Base-by-base conservation (phyloP, 306 rosid genomes). In the Prunus armeniaca region DNA sequence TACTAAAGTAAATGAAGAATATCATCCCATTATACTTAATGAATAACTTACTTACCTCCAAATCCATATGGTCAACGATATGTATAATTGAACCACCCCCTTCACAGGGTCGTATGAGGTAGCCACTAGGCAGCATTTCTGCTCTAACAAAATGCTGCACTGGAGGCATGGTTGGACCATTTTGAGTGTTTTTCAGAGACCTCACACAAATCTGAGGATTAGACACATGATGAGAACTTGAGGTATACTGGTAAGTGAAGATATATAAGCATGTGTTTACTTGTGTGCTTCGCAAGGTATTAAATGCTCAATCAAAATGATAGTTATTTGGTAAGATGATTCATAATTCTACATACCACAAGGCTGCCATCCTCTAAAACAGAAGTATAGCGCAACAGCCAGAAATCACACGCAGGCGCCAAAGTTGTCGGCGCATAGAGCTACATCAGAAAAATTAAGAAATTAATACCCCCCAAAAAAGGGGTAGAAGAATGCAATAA, bases 31-130 rank as follows among this genome's bases (percentile, higher is more conserved):
- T 71, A 41, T 6, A n/a, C 60, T 71, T 61, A 56, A 46, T 9
- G 7, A 71, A 69, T 22, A 34, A 67, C 50, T 70, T 27, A 60
- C 18, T 65, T 83, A 94, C 98, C 97, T 91, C 97, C 83, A 94
- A 83, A 79, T 94, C 91, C 91, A 92, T 82, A 82, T 92, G 97
- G 85, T 95, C 99, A 85, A 94, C 98, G 11, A 94, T 84, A 84
- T 94, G 98, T 43, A 94, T 91, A 80, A 94, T 94, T 58, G 98
- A 94, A 73, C 98, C 98, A 56, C 98, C 98, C 63, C 98, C 98
- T 72, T 94, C 98, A 83, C 98, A 94, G 75, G 98, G 97, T 43
- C 98, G 88, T 76, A 91, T 89, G 70, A 94, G 88, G 64, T 94
- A 94, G 65, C 98, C 98, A 75, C 98, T 89, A 58, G 98, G 93